These are phyloP conservation scores for Patellifolia procumbens DNA, from an alignment of 179 eudicot species.

Conservation along the genomic window DNA sequence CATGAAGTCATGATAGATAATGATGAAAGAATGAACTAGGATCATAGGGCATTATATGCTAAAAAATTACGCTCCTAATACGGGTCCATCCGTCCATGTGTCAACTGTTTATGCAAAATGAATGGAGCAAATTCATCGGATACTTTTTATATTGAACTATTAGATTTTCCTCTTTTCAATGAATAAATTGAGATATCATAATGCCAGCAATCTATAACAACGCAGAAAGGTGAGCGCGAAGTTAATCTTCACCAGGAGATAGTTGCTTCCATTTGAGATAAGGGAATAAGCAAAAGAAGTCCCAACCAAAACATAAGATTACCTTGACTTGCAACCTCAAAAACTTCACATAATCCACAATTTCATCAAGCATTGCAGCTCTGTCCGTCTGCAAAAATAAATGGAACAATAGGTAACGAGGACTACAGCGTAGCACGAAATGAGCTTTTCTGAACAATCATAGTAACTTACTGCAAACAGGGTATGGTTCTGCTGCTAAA, in stretches of 20 bases:
- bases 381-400: conserved; percentile 75
- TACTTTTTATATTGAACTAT: not conserved
- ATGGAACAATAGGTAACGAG: not conserved
- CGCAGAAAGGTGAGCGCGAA: not conserved
- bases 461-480: not conserved
- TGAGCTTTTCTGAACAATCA: not conserved
- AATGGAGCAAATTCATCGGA: conserved; percentile 3
- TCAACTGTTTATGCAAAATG: conserved; percentile 14
- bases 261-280: conserved; percentile 4
- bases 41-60: conserved; percentile 27
- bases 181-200: not conserved
- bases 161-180: not conserved
- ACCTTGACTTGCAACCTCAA: conserved; percentile 96
- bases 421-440: conserved; percentile 4
- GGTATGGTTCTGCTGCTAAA: not conserved
- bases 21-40: conserved; percentile 27
- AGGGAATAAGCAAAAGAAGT: conserved; percentile 13
- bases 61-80: conserved; percentile 17
- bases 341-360: conserved; percentile 95
- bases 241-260: not conserved
- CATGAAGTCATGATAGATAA: conserved; percentile 33
- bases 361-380: conserved; percentile 97
- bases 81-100: conserved; percentile 23
- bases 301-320: conserved; percentile 16
- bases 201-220: conserved; percentile 1